Conservation (phyloP, 2,329 filamentous ascomycete genomes). For the Pseudocercospora vitis region DNA sequence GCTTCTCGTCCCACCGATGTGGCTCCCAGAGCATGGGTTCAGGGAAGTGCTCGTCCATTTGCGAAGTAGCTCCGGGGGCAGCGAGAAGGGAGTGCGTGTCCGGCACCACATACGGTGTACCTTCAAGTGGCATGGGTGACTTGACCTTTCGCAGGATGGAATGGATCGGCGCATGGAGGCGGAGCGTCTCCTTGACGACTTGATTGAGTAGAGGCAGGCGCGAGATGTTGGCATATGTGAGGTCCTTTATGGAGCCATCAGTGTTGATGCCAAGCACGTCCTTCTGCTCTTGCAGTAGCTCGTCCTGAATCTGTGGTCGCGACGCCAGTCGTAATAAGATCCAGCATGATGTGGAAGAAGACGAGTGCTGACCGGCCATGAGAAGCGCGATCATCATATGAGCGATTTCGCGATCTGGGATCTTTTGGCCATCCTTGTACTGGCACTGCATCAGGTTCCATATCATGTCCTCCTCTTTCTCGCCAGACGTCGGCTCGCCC, state of each 20-base stretch:
- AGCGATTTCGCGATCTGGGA: constrained; percentile 83
- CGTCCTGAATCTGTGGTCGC: constrained; percentile 73
- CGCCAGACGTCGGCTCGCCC: constrained; percentile 29
- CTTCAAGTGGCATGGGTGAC: constrained; percentile 77
- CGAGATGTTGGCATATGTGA: constrained; percentile 74
- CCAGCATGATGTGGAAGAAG: constrained; percentile 80
- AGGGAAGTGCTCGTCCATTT: constrained; percentile 74
- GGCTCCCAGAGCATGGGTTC: constrained; percentile 83
- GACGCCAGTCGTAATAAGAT: constrained; percentile 79
- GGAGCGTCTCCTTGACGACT: constrained; percentile 87
- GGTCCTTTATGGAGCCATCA: constrained; percentile 58
- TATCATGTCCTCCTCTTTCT: constrained; percentile 69
- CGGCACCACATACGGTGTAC: constrained; percentile 80
- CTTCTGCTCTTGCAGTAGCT: constrained; percentile 80
- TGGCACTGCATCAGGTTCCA: constrained; percentile 82
- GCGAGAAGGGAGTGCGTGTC: constrained; percentile 78
- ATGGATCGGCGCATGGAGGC: constrained; percentile 89
- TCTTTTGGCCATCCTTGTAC: constrained; percentile 76
- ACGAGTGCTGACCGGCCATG: constrained; percentile 90
- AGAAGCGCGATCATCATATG: constrained; percentile 93
- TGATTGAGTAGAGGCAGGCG: constrained; percentile 79
- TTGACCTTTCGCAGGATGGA: constrained; percentile 93
- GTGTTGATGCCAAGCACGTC: constrained; percentile 66
- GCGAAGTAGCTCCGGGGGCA: constrained; percentile 77
- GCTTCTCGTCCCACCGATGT: constrained; percentile 78